Percentiles rank a stretch among this genome's conserved stretches.
These are phyloP conservation scores for Boletus smithii DNA, from an alignment of 1,284 basidiomycete genomes.

Conservation along the genomic window DNA sequence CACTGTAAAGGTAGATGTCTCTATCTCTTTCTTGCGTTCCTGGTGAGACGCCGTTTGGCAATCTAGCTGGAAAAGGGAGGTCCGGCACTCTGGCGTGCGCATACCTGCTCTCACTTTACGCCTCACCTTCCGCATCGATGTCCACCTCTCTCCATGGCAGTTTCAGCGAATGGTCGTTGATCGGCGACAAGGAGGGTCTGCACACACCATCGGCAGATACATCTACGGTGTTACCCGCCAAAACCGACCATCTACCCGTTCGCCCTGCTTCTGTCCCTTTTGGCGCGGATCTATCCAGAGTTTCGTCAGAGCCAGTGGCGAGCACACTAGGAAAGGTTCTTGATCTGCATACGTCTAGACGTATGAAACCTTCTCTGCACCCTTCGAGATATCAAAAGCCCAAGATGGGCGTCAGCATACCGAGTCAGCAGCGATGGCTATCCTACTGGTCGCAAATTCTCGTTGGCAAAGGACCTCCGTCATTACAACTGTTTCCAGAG, in stretches of 20 bases:
- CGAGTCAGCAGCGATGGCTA: constrained; percentile 70
- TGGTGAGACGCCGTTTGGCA: constrained; percentile 3
- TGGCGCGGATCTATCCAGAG: constrained; percentile 10
- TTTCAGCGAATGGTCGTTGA: constrained; percentile 20
- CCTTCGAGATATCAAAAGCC: constrained; percentile 32
- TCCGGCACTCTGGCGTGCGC: constrained; percentile 81
- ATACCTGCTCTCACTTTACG: constrained; percentile 61
- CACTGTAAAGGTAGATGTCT: constrained; percentile 77
- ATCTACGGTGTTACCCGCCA: constrained; percentile 1
- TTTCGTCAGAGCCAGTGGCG: constrained; percentile 22
- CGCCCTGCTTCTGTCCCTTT: constrained; percentile 1
- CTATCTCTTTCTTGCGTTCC: constrained; percentile 5
- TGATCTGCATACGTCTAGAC: constrained; percentile 61
- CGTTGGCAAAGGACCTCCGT: constrained; percentile 48
- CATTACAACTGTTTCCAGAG: constrained; percentile 39
- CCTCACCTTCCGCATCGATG: constrained; percentile 5
- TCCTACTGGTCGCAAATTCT: constrained; percentile 72
- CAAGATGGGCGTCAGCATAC: constrained; percentile 71
- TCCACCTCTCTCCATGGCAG: constrained; percentile 4
- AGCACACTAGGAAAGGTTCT: constrained; percentile 57
- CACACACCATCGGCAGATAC: constrained; percentile 15
- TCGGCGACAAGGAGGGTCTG: constrained; percentile 20
- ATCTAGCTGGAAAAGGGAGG: constrained; percentile 72
- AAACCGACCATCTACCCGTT: not conserved
- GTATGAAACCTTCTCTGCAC: constrained; percentile 55